Evolutionary conservation across 768 basidiomycete genomes (phyloP), one percentile per base, ranked within the genome.

Genomic region (Termitomyces sp.): DNA sequence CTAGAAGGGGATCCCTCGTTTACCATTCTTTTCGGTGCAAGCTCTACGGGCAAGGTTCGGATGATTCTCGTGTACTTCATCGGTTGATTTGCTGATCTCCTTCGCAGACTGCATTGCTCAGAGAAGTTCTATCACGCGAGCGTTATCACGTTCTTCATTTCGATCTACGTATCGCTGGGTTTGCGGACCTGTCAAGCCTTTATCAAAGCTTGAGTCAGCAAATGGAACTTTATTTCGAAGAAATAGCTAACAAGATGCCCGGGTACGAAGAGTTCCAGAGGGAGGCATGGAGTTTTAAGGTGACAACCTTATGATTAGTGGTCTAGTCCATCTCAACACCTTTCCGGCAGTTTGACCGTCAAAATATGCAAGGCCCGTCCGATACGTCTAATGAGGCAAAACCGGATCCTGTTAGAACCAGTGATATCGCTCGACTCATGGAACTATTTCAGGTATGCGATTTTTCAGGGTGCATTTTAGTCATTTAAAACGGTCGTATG

Each of bases 341-440:
- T 54, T 35, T n/a, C 3, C 51, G 46, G 40, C 63, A 93, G 87
- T 84, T 91, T 56, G 88, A 91, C 64, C 83, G 90, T n/a, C 67
- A 87, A 14, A 84, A 76, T 47, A 82, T 92, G 17, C 86, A 89
- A 67, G 81, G 82, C 38, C 65, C 84, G 17, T 66, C 74, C 1
- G 83, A 85, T 26, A 68, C 71, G 17, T 69, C 72, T 17, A 74
- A 63, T 31, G 75, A 74, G 28, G 69, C 75, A 0, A 78, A 77
- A 49, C 74, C 76, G 43, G 74, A 72, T 4, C 68, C 68, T 54
- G 78, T 93, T 55, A 83, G 80, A 68, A 89, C 90, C 3, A 86
- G 88, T 62, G 91, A 94, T 62, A 74, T 93, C 41, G 88, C 91
- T 7, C 78, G 89, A 19, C 73, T 93, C 15, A 90, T 94, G 88